These are phyloP conservation scores for Colletotrichum viniferum DNA, from an alignment of 2,329 filamentous ascomycete genomes.

Conservation along the genomic window DNA sequence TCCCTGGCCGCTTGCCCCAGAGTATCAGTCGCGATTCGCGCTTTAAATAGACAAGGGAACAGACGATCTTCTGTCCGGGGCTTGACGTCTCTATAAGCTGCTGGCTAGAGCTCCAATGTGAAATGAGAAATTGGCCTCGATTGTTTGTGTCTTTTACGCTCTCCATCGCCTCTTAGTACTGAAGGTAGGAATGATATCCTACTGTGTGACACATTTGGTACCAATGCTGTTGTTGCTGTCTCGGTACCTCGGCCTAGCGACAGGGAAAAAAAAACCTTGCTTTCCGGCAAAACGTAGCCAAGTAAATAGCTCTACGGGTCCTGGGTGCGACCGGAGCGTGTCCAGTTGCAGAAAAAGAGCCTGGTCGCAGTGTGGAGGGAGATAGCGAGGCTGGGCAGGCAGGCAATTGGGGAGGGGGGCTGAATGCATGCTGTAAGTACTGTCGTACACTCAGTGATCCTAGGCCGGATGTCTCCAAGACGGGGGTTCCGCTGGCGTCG, in stretches of 20 bases:
- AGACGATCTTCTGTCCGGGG: slow-evolving; percentile 9
- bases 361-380: not conserved
- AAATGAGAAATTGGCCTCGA: not conserved
- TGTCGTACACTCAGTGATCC: not conserved
- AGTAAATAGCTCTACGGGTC: not conserved
- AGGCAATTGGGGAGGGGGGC: not conserved
- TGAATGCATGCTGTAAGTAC: slow-evolving; percentile 5
- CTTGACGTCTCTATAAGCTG: not conserved
- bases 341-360: not conserved
- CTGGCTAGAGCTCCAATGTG: not conserved
- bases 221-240: not conserved
- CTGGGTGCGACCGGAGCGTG: not conserved
- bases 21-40: slow-evolving; percentile 18
- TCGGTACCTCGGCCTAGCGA: not conserved
- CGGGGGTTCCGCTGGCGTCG: slow-evolving; percentile 1
- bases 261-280: not conserved
- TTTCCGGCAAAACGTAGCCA: not conserved
- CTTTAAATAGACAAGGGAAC: slow-evolving; percentile 13
- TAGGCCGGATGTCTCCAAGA: not conserved
- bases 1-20: slow-evolving; percentile 13
- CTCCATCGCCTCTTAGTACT: not conserved
- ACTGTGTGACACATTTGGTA: not conserved
- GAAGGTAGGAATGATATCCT: not conserved
- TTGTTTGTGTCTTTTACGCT: not conserved
- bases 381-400: slow-evolving; percentile 6